Evolutionary conservation across 768 basidiomycete species (phyloP).

Genomic region (Trametes meyenii): DNA sequence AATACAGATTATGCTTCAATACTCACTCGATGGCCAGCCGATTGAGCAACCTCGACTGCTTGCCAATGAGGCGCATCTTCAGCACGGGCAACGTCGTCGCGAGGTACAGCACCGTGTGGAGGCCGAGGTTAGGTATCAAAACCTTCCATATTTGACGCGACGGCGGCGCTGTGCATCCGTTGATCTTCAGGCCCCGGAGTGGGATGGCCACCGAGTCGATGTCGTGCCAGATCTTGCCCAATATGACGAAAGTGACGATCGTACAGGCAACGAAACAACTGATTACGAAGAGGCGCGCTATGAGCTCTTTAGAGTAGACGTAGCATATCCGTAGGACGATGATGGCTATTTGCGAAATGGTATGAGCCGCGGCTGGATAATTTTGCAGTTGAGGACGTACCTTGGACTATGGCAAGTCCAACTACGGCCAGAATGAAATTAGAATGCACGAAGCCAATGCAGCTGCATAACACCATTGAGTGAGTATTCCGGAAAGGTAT

Average conservation of each 20-base stretch:
- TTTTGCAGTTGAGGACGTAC: constrained; percentile 1
- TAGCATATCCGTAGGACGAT: constrained; percentile 30
- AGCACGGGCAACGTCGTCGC: constrained; percentile 25
- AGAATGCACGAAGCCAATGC: constrained; percentile 6
- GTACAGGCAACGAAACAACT: constrained; percentile 15
- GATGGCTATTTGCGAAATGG: constrained; percentile 12
- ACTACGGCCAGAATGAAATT: constrained; percentile 17
- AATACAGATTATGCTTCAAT: too few relatives aligned
- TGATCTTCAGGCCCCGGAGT: constrained; percentile 12
- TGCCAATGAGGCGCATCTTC: constrained; percentile 8
- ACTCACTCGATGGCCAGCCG: constrained; percentile 25
- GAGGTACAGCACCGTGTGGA: constrained; percentile 25
- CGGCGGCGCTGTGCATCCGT: constrained; percentile 25
- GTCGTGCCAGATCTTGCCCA: constrained; percentile 15
- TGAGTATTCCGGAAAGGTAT: background rate
- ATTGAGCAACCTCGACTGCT: constrained; percentile 18
- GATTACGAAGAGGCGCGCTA: constrained; percentile 16
- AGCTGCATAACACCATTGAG: constrained; percentile 2
- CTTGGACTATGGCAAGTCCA: constrained; percentile 19
- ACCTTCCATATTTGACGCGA: constrained; percentile 22
- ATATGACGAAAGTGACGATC: constrained; percentile 1
- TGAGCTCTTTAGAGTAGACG: constrained; percentile 18
- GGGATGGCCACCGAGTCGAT: constrained; percentile 9
- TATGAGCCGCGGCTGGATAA: background rate
- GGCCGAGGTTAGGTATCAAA: constrained; percentile 20